These are phyloP conservation scores for Xylariaceae sp. DNA, from an alignment of 2,329 filamentous ascomycete species.

Conservation along the genomic window DNA sequence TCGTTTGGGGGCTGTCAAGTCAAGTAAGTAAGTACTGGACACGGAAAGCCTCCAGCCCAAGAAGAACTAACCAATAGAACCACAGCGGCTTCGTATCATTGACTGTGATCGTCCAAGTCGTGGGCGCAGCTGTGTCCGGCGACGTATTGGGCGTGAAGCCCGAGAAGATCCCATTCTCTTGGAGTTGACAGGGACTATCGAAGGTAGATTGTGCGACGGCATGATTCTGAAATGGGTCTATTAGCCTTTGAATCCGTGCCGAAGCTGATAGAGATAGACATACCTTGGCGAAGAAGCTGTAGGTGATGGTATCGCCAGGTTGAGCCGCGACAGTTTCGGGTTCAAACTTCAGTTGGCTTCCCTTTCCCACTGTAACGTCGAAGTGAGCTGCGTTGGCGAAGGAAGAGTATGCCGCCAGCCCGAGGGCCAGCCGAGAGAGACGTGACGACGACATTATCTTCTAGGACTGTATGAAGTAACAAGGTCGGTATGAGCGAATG, in stretches of 20 bases:
- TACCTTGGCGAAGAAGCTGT: conserved; percentile 36
- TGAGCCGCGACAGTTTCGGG: conserved; percentile 31
- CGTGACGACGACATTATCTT: conserved; percentile 18
- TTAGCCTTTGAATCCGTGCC: no score
- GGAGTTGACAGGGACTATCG: conserved; percentile 33
- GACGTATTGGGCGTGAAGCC: conserved; percentile 33
- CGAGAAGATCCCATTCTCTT: conserved; percentile 36
- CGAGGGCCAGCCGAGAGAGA: conserved; percentile 18
- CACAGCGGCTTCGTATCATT: conserved; percentile 43
- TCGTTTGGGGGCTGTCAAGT: conserved; percentile 30
- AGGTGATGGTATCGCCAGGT: conserved; percentile 36
- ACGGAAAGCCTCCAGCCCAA: no score
- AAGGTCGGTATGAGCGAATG: not conserved
- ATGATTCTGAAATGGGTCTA: conserved; percentile 31
- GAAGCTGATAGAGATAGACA: conserved; percentile 1
- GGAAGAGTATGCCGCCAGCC: conserved; percentile 20
- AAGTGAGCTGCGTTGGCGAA: conserved; percentile 25
- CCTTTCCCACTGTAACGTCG: conserved; percentile 35
- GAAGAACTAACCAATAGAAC: conserved; percentile 36
- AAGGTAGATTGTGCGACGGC: conserved; percentile 38
- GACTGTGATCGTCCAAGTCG: conserved; percentile 40
- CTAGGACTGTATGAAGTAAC: not conserved
- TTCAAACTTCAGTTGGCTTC: conserved; percentile 31
- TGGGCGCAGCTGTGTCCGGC: conserved; percentile 26
- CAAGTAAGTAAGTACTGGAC: no score